Evolutionary conservation across 345 rosid species (phyloP).

Genomic region (Lepidium didymum): DNA sequence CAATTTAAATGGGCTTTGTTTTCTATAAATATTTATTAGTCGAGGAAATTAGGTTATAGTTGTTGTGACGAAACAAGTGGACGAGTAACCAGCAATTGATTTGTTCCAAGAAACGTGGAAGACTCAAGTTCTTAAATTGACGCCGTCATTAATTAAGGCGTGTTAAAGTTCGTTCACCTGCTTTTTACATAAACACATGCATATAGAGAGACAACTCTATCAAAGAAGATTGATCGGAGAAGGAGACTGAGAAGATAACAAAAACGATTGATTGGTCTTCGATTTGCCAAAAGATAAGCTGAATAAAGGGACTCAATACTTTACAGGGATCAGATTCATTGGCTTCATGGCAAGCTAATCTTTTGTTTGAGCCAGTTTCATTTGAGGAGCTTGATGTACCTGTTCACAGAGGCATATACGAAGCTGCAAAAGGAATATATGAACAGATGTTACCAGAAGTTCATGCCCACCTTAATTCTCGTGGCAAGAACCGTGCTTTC

Average conservation of each 20-base stretch:
- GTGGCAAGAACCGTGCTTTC: conserved; percentile 51
- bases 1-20: too few relatives aligned
- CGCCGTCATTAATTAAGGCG: background rate
- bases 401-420: conserved; percentile 95
- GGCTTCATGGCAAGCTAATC: conserved; percentile 95
- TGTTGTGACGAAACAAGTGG: background rate
- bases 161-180: conserved; percentile 20
- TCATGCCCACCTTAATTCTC: conserved; percentile 53
- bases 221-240: conserved; percentile 22
- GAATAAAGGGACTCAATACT: background rate
- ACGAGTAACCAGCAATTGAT: too few relatives aligned
- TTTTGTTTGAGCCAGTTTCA: conserved; percentile 82
- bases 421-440: conserved; percentile 95
- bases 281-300: background rate
- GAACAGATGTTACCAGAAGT: conserved; percentile 90
- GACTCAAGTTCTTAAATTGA: background rate
- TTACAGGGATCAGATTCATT: conserved; percentile 84
- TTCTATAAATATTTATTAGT: background rate
- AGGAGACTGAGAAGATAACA: conserved; percentile 13
- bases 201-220: conserved; percentile 11
- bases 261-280: conserved; percentile 3
- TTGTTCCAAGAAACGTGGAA: conserved; percentile 22
- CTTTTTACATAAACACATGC: background rate
- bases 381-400: conserved; percentile 83
- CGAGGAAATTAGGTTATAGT: background rate